A percentile compares a stretch with the other conserved stretches of the same genome.
Evolutionary conservation across 2,329 filamentous ascomycete species (phyloP).

Genomic region (Botryotinia calthae): DNA sequence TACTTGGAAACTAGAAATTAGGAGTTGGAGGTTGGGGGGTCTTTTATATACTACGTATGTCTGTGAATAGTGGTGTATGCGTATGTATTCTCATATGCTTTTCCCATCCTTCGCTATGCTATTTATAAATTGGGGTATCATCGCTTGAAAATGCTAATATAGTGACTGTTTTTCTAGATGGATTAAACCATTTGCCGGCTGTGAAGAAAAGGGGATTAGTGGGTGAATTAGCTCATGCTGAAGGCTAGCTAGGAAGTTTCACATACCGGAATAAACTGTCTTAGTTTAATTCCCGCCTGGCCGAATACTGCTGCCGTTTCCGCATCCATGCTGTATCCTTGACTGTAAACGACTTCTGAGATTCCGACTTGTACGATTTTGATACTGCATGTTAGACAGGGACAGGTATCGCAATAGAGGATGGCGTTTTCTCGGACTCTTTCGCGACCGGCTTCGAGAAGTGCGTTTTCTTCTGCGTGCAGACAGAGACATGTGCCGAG

Average conservation of each 20-base stretch:
- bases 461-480: constrained; percentile 97
- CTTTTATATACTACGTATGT: neutral
- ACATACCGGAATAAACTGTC: constrained; percentile 84
- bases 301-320: constrained; percentile 79
- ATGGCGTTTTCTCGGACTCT: constrained; percentile 78
- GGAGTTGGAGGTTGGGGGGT: neutral
- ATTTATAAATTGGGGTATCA: neutral
- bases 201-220: constrained; percentile 11
- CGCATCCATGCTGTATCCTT: constrained; percentile 91
- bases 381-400: constrained; percentile 95
- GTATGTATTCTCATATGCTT: neutral
- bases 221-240: neutral
- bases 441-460: constrained; percentile 90
- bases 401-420: constrained; percentile 94
- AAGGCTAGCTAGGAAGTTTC: neutral
- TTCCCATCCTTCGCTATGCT: neutral
- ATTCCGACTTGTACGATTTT: constrained; percentile 98
- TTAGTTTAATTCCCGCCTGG: constrained; percentile 77
- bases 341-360: constrained; percentile 89
- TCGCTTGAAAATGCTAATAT: constrained; percentile 22
- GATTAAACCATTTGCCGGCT: constrained; percentile 64
- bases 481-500: constrained; percentile 89
- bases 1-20: too few species aligned
- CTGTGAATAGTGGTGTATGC: too few species aligned
- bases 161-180: constrained; percentile 51